A percentile compares a stretch with the other conserved stretches of the same genome.
These are phyloP conservation scores for Crocinoboletus sp. DNA, from an alignment of 1,284 basidiomycete genomes.

Conservation along the genomic window DNA sequence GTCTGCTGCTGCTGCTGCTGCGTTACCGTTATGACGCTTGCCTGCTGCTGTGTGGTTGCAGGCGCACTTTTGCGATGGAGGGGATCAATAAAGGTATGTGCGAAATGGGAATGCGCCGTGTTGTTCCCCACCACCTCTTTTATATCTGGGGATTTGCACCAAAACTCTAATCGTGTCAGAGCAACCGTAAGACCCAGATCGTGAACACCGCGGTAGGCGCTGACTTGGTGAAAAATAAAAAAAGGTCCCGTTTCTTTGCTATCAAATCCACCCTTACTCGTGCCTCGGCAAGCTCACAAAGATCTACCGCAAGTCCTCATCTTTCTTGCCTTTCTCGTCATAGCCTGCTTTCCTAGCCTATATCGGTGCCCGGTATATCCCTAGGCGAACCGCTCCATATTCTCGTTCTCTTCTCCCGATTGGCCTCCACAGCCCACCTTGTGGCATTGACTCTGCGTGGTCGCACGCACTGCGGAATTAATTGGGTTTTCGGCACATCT, in stretches of 20 bases:
- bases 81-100: conserved; percentile 15
- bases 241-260: conserved; percentile 27
- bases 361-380: too few species aligned
- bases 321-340: conserved; percentile 31
- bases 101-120: conserved; percentile 15
- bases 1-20: conserved; percentile 1
- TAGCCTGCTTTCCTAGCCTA: conserved; percentile 31
- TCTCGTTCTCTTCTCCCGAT: conserved; percentile 27
- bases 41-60: conserved; percentile 12
- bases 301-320: conserved; percentile 24
- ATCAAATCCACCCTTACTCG: conserved; percentile 27
- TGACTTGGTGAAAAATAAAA: conserved; percentile 27
- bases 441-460: conserved; percentile 27
- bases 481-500: conserved; percentile 18
- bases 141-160: conserved; percentile 27
- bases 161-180: conserved; percentile 31
- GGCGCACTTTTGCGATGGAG: background rate
- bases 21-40: conserved; percentile 11
- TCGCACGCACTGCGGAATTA: conserved; percentile 34
- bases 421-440: conserved; percentile 23
- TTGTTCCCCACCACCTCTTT: conserved; percentile 19
- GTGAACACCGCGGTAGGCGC: conserved; percentile 28
- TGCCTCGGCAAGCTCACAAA: conserved; percentile 30
- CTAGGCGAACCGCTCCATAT: conserved; percentile 36
- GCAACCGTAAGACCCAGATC: conserved; percentile 20